Base-by-base conservation (phyloP, 305 asterid genomes). In the Coffea humblotiana region DNA sequence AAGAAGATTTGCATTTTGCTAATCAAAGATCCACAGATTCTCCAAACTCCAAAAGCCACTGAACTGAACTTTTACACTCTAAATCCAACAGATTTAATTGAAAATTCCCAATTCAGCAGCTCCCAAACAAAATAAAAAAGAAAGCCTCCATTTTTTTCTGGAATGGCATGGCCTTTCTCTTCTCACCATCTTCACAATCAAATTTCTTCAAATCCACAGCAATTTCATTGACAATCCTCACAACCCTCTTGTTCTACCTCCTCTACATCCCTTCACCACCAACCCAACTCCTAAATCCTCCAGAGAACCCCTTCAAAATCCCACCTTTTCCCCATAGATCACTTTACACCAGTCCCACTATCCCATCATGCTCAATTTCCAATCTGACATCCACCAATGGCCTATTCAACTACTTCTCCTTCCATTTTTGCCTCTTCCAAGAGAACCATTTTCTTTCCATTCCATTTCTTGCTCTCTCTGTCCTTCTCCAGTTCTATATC, bases 401-500 rank as follows among this genome's bases (percentile, higher is more conserved):
- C 89, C 75, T 95, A 72, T 75, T 95, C 85, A 84, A 88, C 88
- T 95, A 93, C 80, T 79, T 90, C 58, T 87, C 92, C 45, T 66
- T 91, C 82, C 97, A 92, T 72, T 80, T n/a, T 70, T 95, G 98
- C 86, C 76, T 92, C 72, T 89, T 95, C 72, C 51, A 76, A 58
- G 72, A 74, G 70, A 89, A 88, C 85, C 81, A 85, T 23, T 82
- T 70, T 66, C 71, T 93, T 48, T 93, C 99, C 56, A 71, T 93
- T 80, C 96, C 99, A 2, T 83, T 88, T 83, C 94, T 92, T 77
- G 35, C 85, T 49, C 84, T 91, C 47, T 49, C 79, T 49, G 88
- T 95, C 77, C 85, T 92, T 45, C 65, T 95, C 54, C 97, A 92
- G 79, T 93, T 95, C 90, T 95, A 93, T 86, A 85, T 93, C 77